Conservation (phyloP, 148 eudicot genomes). For the Camellia sinensis region DNA sequence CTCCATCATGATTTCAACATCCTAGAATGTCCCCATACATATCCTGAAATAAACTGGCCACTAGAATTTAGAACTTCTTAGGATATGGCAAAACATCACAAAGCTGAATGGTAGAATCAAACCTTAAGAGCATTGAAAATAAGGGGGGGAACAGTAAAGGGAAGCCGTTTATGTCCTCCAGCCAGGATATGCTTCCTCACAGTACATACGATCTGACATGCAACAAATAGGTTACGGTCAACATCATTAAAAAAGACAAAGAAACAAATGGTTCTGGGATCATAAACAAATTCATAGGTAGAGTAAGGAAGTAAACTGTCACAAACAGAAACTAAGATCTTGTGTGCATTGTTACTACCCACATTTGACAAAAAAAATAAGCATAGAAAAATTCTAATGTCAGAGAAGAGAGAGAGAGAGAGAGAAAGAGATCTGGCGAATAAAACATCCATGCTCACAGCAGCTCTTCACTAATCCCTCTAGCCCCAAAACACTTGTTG, state of each 20-base stretch:
- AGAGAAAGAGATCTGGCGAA: background rate
- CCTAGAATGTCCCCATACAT: background rate
- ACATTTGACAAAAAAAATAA: background rate
- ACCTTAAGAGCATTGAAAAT: conserved; percentile 89
- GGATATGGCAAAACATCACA: background rate
- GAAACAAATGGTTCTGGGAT: background rate
- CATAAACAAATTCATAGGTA: conserved; percentile 2
- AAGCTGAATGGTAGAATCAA: conserved; percentile 19
- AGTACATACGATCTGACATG: conserved; percentile 68
- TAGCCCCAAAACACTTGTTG: no score
- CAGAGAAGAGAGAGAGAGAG: background rate
- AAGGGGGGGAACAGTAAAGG: conserved; percentile 83
- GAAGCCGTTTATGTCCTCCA: conserved; percentile 87
- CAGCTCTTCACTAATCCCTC: background rate
- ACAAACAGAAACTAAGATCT: background rate
- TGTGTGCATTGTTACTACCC: background rate
- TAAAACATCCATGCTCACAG: background rate
- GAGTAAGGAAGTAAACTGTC: conserved; percentile 3
- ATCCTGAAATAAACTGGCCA: background rate
- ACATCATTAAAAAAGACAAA: conserved; percentile 14
- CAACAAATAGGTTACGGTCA: conserved; percentile 21
- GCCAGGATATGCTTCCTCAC: conserved; percentile 79
- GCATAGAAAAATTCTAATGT: background rate
- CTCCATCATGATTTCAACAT: conserved; percentile 1
- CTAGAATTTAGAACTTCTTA: background rate